Evolutionary conservation across 164 flowering plant species (phyloP), one percentile per base, ranked within the genome.

Genomic region (Vitis rotundifolia): DNA sequence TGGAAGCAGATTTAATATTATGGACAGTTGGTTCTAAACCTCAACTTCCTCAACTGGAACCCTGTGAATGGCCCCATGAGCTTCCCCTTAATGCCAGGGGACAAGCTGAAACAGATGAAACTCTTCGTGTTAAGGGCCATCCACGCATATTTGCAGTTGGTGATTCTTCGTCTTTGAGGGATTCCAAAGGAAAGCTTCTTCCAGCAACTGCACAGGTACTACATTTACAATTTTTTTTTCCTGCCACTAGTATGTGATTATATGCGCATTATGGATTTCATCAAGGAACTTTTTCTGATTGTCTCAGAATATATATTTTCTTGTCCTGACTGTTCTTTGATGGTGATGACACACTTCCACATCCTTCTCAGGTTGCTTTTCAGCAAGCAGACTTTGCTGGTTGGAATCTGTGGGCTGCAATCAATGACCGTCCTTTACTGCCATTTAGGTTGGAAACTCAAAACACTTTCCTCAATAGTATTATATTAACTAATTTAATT

Each of bases 381-480:
- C 99, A 93, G 79, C 92, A 95, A 83, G 99, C 99, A 19, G 99
- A 95, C 78, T 93, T 90, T 85, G 85, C 94, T 69, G 98, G 98
- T 74, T 95, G 98, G 99, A 95, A 95, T 83, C 69, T 95, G 22
- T 95, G 99, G 99, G 99, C 99, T 65, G 99, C 97, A 68, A 93
- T 95, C 70, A 95, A 91, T 74, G 85, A 82, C 73, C 91, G 94
- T 11, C 98, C 99, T 71, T 71, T 95, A 22, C 72, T 92, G 68
- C 97, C 99, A 57, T 94, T 94, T 73, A 94, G 97, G 99, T 94
- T 71, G 9, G 76, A 44, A 53, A 68, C 10, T 54, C 19, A 22
- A 22, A 54, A 29, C 62, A 6, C 59, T 16, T 51, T 11, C 6
- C 3, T 52, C 28, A 14, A 15, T 15, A 28, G 31, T 49, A 15